A percentile compares a stretch with the other conserved stretches of the same genome.
phyloP scores from a whole-genome alignment of 768 basidiomycete genomes.

The Rhodotorula paludigena region DNA sequence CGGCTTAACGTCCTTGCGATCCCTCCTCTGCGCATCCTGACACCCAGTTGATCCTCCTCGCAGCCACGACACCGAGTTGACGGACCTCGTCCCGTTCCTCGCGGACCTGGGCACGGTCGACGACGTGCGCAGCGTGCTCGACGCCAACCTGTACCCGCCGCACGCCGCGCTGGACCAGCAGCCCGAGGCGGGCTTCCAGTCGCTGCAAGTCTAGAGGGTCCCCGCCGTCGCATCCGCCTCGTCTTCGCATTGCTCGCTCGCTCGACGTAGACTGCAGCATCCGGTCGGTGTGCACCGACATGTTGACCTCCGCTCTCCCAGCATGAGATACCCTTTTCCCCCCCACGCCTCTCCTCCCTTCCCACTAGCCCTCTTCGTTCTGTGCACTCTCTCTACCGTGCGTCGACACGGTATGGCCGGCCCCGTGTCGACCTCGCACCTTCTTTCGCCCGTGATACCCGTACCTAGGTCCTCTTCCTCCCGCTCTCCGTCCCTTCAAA shows the following conservation, averaged over 20 bases:
- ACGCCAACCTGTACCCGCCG: conserved; percentile 59
- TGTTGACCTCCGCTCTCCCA: neutral
- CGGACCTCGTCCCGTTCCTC: conserved; percentile 90
- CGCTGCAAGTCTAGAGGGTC: neutral
- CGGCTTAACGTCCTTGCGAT: neutral
- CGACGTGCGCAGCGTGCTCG: conserved; percentile 86
- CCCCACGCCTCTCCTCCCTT: neutral
- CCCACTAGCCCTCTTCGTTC: neutral
- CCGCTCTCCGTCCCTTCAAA: neutral
- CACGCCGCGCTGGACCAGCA: neutral
- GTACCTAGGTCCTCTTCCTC: neutral
- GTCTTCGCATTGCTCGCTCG: neutral
- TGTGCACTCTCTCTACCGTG: neutral
- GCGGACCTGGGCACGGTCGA: conserved; percentile 75
- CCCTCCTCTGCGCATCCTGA: neutral
- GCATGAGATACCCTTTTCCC: neutral
- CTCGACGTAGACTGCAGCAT: neutral
- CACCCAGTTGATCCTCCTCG: conserved; percentile 42
- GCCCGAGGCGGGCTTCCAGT: neutral
- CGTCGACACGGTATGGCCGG: neutral
- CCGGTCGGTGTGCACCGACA: neutral
- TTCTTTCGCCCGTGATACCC: neutral
- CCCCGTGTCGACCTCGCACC: neutral
- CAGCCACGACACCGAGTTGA: conserved; percentile 95
- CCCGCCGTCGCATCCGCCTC: neutral